phyloP scores from a whole-genome alignment of 179 eudicot genomes.

The Beta lomatogona region DNA sequence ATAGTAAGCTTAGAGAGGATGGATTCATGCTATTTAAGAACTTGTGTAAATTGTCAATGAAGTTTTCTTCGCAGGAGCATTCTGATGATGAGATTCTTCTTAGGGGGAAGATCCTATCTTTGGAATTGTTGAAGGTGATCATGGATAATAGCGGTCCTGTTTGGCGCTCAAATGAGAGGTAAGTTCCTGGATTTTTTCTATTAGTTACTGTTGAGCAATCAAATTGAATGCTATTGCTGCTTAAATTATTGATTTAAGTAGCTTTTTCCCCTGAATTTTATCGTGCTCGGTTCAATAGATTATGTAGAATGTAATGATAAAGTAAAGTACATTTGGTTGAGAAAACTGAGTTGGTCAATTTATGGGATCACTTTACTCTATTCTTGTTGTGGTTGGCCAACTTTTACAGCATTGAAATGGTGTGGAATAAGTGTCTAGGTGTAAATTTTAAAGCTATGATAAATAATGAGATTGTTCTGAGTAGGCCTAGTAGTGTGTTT shows the following conservation, averaged over 20 bases:
- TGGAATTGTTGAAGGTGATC: conserved; percentile 87
- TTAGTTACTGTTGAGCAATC: conserved; percentile 8
- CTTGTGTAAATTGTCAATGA: conserved; percentile 90
- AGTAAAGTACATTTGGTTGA: background rate
- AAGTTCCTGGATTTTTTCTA: conserved; percentile 27
- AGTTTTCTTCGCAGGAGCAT: conserved; percentile 82
- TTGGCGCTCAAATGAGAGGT: conserved; percentile 89
- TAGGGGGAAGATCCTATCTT: conserved; percentile 84
- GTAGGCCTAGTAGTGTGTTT: background rate
- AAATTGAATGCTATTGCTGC: conserved; percentile 16
- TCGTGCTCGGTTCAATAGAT: background rate
- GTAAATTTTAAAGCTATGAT: background rate
- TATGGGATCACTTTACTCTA: background rate
- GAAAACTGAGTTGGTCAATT: background rate
- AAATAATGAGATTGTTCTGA: background rate
- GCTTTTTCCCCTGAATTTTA: background rate
- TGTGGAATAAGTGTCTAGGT: background rate
- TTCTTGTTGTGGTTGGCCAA: background rate
- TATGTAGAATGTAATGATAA: background rate
- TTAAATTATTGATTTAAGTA: background rate
- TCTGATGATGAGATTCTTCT: conserved; percentile 86
- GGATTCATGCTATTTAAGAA: conserved; percentile 83
- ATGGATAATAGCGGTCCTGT: conserved; percentile 78
- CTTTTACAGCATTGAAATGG: background rate
- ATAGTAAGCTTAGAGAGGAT: conserved; percentile 73